phyloP scores from a whole-genome alignment of 106 monocot genomes.

The Acorus gramineus region DNA sequence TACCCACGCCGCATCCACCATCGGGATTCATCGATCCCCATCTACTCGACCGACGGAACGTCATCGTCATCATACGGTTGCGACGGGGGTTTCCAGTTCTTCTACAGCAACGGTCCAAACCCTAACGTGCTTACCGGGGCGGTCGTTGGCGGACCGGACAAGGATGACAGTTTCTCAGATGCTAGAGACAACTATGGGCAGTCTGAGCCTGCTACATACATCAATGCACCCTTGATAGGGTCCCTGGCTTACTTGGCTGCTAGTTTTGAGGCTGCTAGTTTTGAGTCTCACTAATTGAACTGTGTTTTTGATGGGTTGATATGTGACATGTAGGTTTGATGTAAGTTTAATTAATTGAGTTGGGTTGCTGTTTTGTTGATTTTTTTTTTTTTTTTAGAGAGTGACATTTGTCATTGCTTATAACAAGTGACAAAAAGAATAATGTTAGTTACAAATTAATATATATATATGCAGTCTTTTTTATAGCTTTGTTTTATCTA shows the following conservation, averaged over 20 bases:
- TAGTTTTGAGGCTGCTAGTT: no score
- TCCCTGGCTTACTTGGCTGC: constrained; percentile 40
- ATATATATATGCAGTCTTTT: no score
- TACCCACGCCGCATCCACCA: constrained; percentile 41
- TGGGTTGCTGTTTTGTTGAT: no score
- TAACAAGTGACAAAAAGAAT: no score
- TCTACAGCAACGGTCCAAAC: constrained; percentile 15
- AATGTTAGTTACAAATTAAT: no score
- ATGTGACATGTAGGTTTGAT: no score
- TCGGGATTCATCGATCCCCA: constrained; percentile 50
- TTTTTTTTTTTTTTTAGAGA: no score
- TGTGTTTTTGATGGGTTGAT: no score
- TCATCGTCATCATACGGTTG: constrained; percentile 13
- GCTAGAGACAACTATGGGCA: constrained; percentile 30
- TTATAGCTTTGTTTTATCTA: no score
- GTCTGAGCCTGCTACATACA: constrained; percentile 59
- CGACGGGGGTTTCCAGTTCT: constrained; percentile 33
- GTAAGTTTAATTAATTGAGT: no score
- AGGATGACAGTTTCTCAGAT: constrained; percentile 34
- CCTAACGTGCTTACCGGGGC: constrained; percentile 49
- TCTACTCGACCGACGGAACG: neutral
- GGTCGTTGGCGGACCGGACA: constrained; percentile 45
- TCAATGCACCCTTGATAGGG: constrained; percentile 59
- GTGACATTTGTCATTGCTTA: no score
- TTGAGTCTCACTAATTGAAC: no score